Evolutionary conservation across 2,329 filamentous ascomycete genomes (phyloP).

Genomic region (Lachnellula arida): DNA sequence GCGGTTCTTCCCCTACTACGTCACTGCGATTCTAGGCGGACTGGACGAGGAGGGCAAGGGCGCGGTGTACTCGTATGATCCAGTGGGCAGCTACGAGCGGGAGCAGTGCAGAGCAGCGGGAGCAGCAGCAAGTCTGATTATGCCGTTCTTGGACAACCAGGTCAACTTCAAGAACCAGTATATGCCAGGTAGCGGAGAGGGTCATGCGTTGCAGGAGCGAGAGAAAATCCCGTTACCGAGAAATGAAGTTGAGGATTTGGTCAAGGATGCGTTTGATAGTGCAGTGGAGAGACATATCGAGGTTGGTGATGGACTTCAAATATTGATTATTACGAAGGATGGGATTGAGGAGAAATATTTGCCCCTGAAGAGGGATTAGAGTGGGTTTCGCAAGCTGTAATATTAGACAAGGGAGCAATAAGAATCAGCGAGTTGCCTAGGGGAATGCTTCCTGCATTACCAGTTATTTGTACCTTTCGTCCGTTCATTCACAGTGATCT

Average conservation of each 20-base stretch:
- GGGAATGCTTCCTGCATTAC: neutral
- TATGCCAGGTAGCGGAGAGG: constrained; percentile 76
- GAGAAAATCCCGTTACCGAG: constrained; percentile 65
- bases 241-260: constrained; percentile 74
- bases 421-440: neutral
- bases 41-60: constrained; percentile 93
- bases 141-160: constrained; percentile 99
- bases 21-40: constrained; percentile 87
- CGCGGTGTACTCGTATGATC: constrained; percentile 95
- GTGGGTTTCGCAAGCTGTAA: constrained; percentile 10
- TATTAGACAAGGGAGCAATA: constrained; percentile 12
- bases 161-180: constrained; percentile 99
- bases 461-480: neutral
- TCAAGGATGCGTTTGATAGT: constrained; percentile 96
- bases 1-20: constrained; percentile 99
- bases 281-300: constrained; percentile 98
- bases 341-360: constrained; percentile 83
- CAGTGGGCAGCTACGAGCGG: constrained; percentile 94
- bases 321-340: constrained; percentile 83
- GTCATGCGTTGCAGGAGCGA: constrained; percentile 72
- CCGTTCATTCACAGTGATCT: neutral
- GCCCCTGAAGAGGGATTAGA: constrained; percentile 85
- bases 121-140: constrained; percentile 89
- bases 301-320: constrained; percentile 93
- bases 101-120: constrained; percentile 94